Base-by-base conservation (phyloP, 192 early-diverging fungal species). In the Phlyctochytrium planicorne region DNA sequence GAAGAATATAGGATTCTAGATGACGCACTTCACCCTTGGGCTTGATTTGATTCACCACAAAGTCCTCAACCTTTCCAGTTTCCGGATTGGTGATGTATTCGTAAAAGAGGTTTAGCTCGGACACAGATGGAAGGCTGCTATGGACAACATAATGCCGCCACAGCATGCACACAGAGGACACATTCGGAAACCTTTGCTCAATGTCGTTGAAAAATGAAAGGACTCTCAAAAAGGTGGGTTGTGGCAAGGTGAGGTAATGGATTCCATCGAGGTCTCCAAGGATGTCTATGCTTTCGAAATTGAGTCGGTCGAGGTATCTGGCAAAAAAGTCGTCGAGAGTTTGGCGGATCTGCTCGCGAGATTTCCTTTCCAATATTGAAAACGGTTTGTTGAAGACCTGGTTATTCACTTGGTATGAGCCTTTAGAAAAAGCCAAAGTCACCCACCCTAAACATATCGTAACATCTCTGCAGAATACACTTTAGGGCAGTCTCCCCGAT, bases 21-120 rank as follows among this genome's bases (percentile, higher is more conserved):
- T 47, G n/a, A 47, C 40, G 40, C 40, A 75, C 77, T 74, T 79
- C 74, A 40, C 78, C 78, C 61, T 79, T 79, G 1, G 31, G 52
- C 68, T 79, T 79, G 40, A 76, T 74, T 47, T 76, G 74, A 59
- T 76, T 76, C 0, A 79, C 63, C 3, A 79, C 59, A 3, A 47
- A 59, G 63, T 79, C 78, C 31, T 76, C 60, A 30, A 69, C 62
- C 33, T 69, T 71, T 3, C 78, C 78, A 16, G 72, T 79, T 55
- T 76, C 71, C 2, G 78, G 73, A 63, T 80, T 68, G 16, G 74
- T 70, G 1, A 80, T 35, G 47, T 77, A 80, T 24, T 68, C 55
- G 64, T 78, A 77, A 16, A 80, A 25, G 1, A 33, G 24, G 35
- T 57, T n/a, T 1, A 74, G 50, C 20, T 63, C 57, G 12, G 56